Base-by-base conservation (phyloP, 352 stramenopile species). In the Albugo laibachii region DNA sequence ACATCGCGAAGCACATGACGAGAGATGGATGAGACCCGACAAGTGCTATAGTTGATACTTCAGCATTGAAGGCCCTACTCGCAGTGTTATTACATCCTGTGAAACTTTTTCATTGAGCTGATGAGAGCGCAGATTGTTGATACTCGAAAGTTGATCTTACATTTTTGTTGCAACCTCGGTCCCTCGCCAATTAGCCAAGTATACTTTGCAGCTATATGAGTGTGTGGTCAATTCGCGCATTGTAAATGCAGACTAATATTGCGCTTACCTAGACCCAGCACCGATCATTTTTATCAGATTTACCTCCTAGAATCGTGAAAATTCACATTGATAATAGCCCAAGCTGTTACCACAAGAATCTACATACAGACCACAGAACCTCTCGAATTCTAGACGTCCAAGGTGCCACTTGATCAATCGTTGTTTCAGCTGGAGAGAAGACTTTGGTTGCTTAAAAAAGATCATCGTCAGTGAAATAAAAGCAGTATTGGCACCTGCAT, bases 201-300 rank as follows among this genome's bases (percentile, higher is more conserved):
- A 87, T 36, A 87, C 75, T 38, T 65, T 66, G 36, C 75, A 87
- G 41, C 75, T 87, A 50, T 10, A n/a, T n/a, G n/a, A n/a, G n/a
- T n/a, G 47, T 24, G 36, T 12, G 36, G 34, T 1, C 15, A 6
- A 53, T 16, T 43, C 13, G 10, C 15, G 27, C n/a, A 37, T n/a
- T 11, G 34, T 27, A 38, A 10, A 3, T 13, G 46, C 13, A 2
- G 4, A 8, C 36, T 19, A 13, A 51, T 8, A 14, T 10, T 24
- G 10, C 42, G 11, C 34, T 11, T 49, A 87, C 69, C 72, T 88
- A 18, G 72, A 83, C 11, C 72, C 76, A 38, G 63, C 64, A 16
- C 70, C 72, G 50, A 85, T 61, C n/a, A 66, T 64, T 35, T 79
- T 75, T 24, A 58, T 54, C 11, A 70, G 49, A 27, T 55, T 38